Evolutionary conservation across 2,329 filamentous ascomycete genomes (phyloP).

Genomic region (Podosphaera xanthii): DNA sequence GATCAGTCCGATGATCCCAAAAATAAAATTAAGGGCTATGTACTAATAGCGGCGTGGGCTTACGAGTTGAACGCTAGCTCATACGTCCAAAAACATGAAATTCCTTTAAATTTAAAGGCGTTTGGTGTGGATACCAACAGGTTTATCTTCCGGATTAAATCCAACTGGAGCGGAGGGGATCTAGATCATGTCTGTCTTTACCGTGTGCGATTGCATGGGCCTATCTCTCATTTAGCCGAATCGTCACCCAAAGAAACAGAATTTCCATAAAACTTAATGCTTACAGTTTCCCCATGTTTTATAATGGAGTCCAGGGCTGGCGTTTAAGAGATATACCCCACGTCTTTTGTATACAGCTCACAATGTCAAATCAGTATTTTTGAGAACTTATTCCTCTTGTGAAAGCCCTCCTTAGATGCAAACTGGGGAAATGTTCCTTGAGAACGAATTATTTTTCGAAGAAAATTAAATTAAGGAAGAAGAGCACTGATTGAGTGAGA

Average conservation of each 20-base stretch:
- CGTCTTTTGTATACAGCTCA: neutral
- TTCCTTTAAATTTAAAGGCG: constrained; percentile 26
- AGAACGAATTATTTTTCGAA: too few species aligned
- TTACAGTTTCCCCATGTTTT: neutral
- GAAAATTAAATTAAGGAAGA: too few species aligned
- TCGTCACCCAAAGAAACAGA: too few species aligned
- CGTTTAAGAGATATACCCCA: neutral
- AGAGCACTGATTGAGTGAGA: too few species aligned
- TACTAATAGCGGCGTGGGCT: constrained; percentile 33
- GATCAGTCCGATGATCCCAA: constrained; percentile 11
- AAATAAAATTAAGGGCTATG: constrained; percentile 20
- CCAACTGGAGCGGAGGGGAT: constrained; percentile 30
- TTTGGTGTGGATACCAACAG: constrained; percentile 26
- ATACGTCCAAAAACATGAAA: constrained; percentile 26
- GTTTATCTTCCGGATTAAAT: constrained; percentile 30
- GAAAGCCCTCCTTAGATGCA: too few species aligned
- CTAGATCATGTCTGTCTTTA: constrained; percentile 41
- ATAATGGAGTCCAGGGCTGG: neutral
- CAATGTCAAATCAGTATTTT: too few species aligned
- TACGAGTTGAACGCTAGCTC: constrained; percentile 23
- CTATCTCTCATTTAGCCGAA: constrained; percentile 1
- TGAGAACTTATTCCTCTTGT: too few species aligned
- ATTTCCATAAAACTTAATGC: too few species aligned
- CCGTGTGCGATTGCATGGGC: constrained; percentile 33
- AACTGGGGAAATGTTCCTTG: too few species aligned